Evolutionary conservation across 306 rosid genomes (phyloP), one percentile per base, ranked within the genome.

Genomic region (Lagenaria siceraria): DNA sequence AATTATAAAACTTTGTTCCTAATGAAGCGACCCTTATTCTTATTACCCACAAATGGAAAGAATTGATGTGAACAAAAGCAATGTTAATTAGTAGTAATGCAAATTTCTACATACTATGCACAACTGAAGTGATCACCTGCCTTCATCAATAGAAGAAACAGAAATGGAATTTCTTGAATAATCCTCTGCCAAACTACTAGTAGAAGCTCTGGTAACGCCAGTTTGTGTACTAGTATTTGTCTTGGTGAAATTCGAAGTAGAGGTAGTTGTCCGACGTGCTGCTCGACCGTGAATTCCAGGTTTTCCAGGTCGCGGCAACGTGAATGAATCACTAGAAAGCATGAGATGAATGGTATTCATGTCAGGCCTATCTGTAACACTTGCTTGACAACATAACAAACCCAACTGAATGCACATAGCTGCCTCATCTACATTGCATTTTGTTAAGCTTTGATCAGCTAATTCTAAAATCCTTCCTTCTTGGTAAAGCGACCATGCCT

Each of bases 321-420:
- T 91, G 78, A 91, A 93, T 4, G 97, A 88, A 66, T 91, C 92
- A 51, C 97, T 89, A 8, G 94, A 91, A 61, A 93, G 81, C 91
- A 93, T 88, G 78, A 93, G 96, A 80, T 90, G 88, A 81, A 91
- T 86, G 19, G 88, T 22, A 51, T 86, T 93, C 98, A 93, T 91
- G 81, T 93, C 97, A 8, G 97, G 98, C 81, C 98, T 80, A 0
- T 93, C 92, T 8, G 61, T 48, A 77, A 85, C 4, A 53, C 60
- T 85, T 24, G 93, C 86, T 80, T 91, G 97, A 60, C 97, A 93
- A 62, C 98, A 93, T 80, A 90, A 76, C 81, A 93, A 85, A 53
- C 98, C 98, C 27, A 93, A 84, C 68, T 93, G 98, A 80, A 88
- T 80, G 86, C 96, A 91, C 96, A 91, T 91, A 36, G 97, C 97